phyloP scores from a whole-genome alignment of 768 basidiomycete genomes.

The Suillus alpinus region DNA sequence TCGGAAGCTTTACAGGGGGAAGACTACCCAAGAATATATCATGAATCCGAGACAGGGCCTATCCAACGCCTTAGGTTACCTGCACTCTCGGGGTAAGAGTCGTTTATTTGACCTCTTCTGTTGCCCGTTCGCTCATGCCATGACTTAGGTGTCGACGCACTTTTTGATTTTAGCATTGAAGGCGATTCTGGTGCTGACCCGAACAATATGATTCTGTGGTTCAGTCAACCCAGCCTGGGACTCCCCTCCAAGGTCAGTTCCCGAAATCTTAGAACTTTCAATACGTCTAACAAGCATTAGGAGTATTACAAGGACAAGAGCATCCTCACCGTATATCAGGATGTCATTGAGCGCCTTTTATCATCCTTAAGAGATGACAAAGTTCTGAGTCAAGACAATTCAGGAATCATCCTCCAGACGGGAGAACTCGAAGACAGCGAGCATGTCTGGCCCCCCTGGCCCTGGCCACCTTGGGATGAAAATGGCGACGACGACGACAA shows the following conservation, averaged over 20 bases:
- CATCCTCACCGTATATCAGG: conserved; percentile 66
- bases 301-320: conserved; percentile 86
- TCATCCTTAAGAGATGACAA: conserved; percentile 50
- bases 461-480: conserved; percentile 82
- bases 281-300: conserved; percentile 32
- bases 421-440: conserved; percentile 33
- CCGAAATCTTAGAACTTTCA: conserved; percentile 1
- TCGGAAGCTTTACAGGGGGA: conserved; percentile 54
- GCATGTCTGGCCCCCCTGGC: conserved; percentile 72
- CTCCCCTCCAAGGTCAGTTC: conserved; percentile 77
- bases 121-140: conserved; percentile 1
- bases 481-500: conserved; percentile 50
- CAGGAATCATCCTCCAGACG: conserved; percentile 34
- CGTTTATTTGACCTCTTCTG: conserved; percentile 2
- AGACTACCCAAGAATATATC: conserved; percentile 38
- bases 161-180: conserved; percentile 83
- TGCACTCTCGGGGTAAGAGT: conserved; percentile 77
- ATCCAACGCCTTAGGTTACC: conserved; percentile 79
- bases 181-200: conserved; percentile 88
- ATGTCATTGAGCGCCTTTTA: conserved; percentile 67
- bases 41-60: conserved; percentile 50
- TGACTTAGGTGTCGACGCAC: conserved; percentile 61
- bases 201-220: conserved; percentile 81
- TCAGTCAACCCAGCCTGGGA: conserved; percentile 76
- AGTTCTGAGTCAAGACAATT: conserved; percentile 15